Conservation (phyloP, 2,329 filamentous ascomycete genomes). For the Acephala macrosclerotiorum region DNA sequence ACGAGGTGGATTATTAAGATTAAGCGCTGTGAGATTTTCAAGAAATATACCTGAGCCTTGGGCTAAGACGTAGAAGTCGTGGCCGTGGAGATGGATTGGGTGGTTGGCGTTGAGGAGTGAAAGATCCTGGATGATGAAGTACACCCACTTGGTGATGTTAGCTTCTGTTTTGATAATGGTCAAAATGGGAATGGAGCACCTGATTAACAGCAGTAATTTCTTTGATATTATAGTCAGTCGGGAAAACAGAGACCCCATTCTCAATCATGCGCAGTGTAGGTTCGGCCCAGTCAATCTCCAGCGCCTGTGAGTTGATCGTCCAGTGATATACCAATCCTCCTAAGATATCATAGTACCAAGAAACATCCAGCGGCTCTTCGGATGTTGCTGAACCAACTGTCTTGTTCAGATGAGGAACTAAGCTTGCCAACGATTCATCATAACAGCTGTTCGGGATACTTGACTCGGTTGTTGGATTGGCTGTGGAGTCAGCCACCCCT, state of each 20-base stretch:
- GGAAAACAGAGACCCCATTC: conserved; percentile 38
- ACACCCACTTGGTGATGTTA: conserved; percentile 37
- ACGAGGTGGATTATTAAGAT: conserved; percentile 53
- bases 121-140: conserved; percentile 38
- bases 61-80: conserved; percentile 54
- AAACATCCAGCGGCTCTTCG: conserved; percentile 40
- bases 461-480: conserved; percentile 39
- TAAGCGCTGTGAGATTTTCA: conserved; percentile 38
- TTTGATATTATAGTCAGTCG: conserved; percentile 33
- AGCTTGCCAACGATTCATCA: conserved; percentile 38
- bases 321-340: conserved; percentile 51
- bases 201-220: conserved; percentile 31
- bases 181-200: background rate
- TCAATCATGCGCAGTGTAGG: conserved; percentile 51
- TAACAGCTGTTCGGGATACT: conserved; percentile 39
- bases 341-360: conserved; percentile 25
- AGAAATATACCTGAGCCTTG: conserved; percentile 51
- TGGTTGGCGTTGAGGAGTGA: conserved; percentile 34
- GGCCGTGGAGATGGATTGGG: conserved; percentile 57
- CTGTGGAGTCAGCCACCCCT: conserved; percentile 51
- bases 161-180: background rate
- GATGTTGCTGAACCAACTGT: conserved; percentile 17
- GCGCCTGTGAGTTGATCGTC: conserved; percentile 55
- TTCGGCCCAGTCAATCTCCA: conserved; percentile 55
- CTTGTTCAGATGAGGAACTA: conserved; percentile 39